A percentile compares a stretch with the other conserved stretches of the same genome.
Conservation (phyloP, 2,329 filamentous ascomycete species). For the Exutisphaerella laricina region DNA sequence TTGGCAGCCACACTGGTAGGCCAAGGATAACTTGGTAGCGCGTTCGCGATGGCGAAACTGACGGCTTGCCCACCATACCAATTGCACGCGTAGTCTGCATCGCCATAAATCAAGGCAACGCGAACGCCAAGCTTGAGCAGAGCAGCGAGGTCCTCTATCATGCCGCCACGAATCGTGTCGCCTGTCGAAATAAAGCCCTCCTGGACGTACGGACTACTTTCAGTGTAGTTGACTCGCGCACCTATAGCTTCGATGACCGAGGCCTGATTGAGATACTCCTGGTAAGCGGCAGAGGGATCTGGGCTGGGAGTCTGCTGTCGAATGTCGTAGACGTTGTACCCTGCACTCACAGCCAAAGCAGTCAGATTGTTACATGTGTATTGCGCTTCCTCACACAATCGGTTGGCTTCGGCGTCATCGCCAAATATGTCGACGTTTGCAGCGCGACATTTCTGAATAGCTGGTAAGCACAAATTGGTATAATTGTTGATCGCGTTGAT, state of each 20-base stretch:
- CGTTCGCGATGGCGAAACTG: slow-evolving; percentile 19
- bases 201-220: slow-evolving; percentile 37
- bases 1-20: slow-evolving; percentile 10
- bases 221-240: slow-evolving; percentile 47
- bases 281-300: slow-evolving; percentile 46
- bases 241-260: slow-evolving; percentile 47
- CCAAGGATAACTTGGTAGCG: slow-evolving; percentile 17
- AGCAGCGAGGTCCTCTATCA: slow-evolving; percentile 37
- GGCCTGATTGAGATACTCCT: slow-evolving; percentile 48
- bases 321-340: slow-evolving; percentile 45
- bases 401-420: slow-evolving; percentile 17
- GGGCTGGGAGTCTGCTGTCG: slow-evolving; percentile 50
- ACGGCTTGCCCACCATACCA: slow-evolving; percentile 52
- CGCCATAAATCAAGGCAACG: slow-evolving; percentile 62
- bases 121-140: slow-evolving; percentile 43
- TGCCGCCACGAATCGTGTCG: slow-evolving; percentile 40
- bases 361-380: slow-evolving; percentile 22
- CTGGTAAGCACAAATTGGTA: slow-evolving; percentile 33
- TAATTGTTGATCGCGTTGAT: slow-evolving; percentile 43
- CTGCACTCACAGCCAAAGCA: slow-evolving; percentile 14
- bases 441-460: slow-evolving; percentile 33
- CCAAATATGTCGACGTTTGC: slow-evolving; percentile 21
- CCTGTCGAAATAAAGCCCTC: slow-evolving; percentile 41
- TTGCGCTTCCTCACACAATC: slow-evolving; percentile 20
- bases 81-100: slow-evolving; percentile 51